These are phyloP conservation scores for Dipteronia dyeriana DNA, from an alignment of 345 rosid species.

Conservation along the genomic window DNA sequence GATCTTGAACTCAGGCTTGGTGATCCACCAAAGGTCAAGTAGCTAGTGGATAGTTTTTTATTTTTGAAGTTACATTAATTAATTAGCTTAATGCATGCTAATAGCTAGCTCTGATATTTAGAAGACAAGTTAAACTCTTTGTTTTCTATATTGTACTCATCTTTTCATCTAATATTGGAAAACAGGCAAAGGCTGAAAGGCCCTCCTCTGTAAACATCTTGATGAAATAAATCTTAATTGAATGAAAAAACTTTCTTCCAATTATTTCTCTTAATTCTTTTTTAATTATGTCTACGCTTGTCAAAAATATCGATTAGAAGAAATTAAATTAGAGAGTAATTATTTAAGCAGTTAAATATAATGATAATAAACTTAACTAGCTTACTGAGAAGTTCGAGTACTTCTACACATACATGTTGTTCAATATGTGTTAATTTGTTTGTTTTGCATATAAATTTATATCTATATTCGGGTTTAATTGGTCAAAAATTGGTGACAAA, in stretches of 20 bases:
- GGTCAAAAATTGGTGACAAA: neutral
- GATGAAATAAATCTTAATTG: neutral
- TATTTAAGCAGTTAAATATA: too few relatives aligned
- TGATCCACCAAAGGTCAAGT: slow-evolving; percentile 52
- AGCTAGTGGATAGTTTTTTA: neutral
- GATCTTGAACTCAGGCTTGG: slow-evolving; percentile 97
- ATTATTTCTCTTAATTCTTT: neutral
- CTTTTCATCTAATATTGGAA: neutral
- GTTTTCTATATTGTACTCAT: neutral
- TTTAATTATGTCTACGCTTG: neutral
- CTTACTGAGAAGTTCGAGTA: too few relatives aligned
- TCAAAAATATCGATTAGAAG: neutral
- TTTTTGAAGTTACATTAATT: neutral
- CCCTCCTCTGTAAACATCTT: neutral
- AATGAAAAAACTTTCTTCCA: neutral
- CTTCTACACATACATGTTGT: neutral
- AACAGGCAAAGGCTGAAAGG: slow-evolving; percentile 7
- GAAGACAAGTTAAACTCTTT: neutral
- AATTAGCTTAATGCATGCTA: neutral
- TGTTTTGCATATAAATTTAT: too few relatives aligned
- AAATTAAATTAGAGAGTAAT: neutral
- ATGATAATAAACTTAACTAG: too few relatives aligned
- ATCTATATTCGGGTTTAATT: neutral
- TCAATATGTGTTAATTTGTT: neutral
- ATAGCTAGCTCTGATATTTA: neutral